Base-by-base conservation (phyloP, 2,329 filamentous ascomycete genomes). In the Furcasterigmium sp. region DNA sequence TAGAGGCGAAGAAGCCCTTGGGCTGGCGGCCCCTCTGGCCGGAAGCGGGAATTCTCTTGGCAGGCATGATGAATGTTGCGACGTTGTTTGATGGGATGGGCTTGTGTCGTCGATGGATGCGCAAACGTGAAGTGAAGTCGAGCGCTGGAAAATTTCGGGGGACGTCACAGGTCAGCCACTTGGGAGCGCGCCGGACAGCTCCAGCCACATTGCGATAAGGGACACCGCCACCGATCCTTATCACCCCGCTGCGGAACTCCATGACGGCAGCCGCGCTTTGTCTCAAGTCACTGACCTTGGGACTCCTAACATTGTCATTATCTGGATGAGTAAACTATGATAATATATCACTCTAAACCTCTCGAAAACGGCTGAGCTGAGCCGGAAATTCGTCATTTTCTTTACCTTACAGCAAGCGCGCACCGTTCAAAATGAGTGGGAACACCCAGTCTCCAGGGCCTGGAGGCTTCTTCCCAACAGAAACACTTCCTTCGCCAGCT, bases 1-100 rank as follows among this genome's bases (percentile, higher is more conserved):
- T 71, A 45, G 70, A 70, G 53, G 68, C 69, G 51, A 85, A 53
- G 62, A 78, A 72, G 50, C 82, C 75, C 55, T 70, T 73, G 43
- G 67, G 59, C 49, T 66, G 64, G 47, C 67, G 62, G 39, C 69
- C 60, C 49, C 65, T 69, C 23, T 35, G n/a, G n/a, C 32, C 17
- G n/a, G 32, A 35, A 11, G 32, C 26, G 46, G 69, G 60, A 49
- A 80, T 68, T 64, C 73, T 70, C 67, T 80, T 84, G 53, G 82
- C 79, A 60, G 80, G 67, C 84, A 87, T 87, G 50, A 44, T 70
- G 55, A 32, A 30, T 20, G 34, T 30, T 51, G 44, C 45, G 25
- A 32, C 36, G 32, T 39, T 28, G 25, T 15, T 42, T 36, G 17
- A 38, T 25, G 37, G 15, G 37, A 9, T 35, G 8, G 10, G 11